Evolutionary conservation across 305 asterid genomes (phyloP).

Genomic region (Nicotiana rustica): DNA sequence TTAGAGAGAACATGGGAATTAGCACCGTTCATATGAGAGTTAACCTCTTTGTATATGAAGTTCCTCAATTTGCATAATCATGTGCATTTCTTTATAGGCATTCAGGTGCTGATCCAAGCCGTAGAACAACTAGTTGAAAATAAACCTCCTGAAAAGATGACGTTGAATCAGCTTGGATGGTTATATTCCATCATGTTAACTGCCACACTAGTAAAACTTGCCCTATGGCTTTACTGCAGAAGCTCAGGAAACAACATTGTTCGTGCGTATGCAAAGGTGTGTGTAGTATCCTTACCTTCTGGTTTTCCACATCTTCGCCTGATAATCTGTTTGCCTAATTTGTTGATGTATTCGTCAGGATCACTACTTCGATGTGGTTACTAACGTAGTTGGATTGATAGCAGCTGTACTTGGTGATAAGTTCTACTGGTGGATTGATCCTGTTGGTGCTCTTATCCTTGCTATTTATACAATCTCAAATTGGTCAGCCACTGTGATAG

Average conservation of each 20-base stretch:
- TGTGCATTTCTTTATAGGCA: constrained; percentile 53
- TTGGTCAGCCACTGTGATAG: constrained; percentile 78
- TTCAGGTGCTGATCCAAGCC: constrained; percentile 83
- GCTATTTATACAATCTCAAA: constrained; percentile 74
- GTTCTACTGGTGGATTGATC: constrained; percentile 87
- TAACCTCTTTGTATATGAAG: background rate
- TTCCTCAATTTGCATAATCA: background rate
- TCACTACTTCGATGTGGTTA: constrained; percentile 83
- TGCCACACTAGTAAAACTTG: constrained; percentile 76
- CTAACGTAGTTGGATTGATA: constrained; percentile 70
- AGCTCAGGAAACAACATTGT: constrained; percentile 78
- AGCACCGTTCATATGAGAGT: background rate
- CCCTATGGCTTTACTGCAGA: constrained; percentile 87
- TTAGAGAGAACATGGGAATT: background rate
- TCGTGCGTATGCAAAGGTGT: constrained; percentile 91
- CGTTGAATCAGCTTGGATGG: constrained; percentile 66
- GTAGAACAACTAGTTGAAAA: constrained; percentile 68
- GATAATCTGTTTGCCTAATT: constrained; percentile 33
- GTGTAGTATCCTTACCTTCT: background rate
- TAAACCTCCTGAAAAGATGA: constrained; percentile 62
- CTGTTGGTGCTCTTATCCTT: constrained; percentile 73
- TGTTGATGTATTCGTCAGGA: constrained; percentile 53
- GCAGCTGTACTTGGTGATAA: constrained; percentile 79
- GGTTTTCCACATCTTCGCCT: constrained; percentile 9
- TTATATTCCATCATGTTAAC: constrained; percentile 74